Conservation (phyloP, 2,329 filamentous ascomycete species). For the Lojkania enalia region DNA sequence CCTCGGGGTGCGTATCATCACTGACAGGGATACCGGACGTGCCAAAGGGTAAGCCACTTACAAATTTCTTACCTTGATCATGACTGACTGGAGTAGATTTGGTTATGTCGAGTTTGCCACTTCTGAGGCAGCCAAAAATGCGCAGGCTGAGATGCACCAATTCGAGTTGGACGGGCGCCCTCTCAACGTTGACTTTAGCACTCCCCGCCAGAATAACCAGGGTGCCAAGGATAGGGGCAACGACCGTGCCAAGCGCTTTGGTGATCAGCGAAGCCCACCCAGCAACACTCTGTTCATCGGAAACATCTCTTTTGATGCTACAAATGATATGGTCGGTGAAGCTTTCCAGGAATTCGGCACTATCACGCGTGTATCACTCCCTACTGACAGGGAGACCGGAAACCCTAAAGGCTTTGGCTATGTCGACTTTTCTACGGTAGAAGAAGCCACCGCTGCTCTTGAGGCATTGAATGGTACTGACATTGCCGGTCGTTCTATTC, state of each 20-base stretch:
- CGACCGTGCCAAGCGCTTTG: constrained; percentile 68
- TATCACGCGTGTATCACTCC: constrained; percentile 80
- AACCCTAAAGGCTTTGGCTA: constrained; percentile 92
- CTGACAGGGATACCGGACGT: constrained; percentile 76
- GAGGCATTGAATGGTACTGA: constrained; percentile 71
- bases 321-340: constrained; percentile 73
- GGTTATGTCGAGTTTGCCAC: constrained; percentile 87
- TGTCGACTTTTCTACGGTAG: constrained; percentile 77
- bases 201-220: constrained; percentile 60
- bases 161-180: constrained; percentile 72
- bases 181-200: constrained; percentile 79
- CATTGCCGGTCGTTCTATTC: constrained; percentile 72
- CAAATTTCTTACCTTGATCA: neutral
- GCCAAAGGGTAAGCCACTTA: constrained; percentile 69
- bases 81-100: constrained; percentile 58
- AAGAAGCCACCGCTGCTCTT: constrained; percentile 79
- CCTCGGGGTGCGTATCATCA: constrained; percentile 75
- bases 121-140: constrained; percentile 68
- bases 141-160: constrained; percentile 74
- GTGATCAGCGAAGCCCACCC: constrained; percentile 77
- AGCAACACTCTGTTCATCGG: constrained; percentile 89
- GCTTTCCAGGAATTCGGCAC: constrained; percentile 73
- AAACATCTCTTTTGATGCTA: constrained; percentile 83
- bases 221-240: constrained; percentile 49
- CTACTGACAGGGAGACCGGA: constrained; percentile 83